Conservation (phyloP, 345 rosid genomes). For the Eucalyptus marginata region DNA sequence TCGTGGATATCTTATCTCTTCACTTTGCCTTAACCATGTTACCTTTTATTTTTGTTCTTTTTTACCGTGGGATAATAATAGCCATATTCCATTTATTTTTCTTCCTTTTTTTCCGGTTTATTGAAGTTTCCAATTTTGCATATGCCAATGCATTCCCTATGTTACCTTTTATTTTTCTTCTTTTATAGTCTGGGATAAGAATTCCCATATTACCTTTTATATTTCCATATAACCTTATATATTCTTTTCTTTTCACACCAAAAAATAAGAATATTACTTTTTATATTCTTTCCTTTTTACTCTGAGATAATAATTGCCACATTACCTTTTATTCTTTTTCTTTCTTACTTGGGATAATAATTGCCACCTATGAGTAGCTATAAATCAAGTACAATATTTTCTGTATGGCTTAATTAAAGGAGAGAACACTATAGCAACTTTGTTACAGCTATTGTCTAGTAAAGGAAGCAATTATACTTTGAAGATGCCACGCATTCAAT, state of each 20-base stretch:
- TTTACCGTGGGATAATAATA: too few species aligned
- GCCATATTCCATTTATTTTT: neutral
- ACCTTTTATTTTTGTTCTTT: neutral
- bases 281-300: neutral
- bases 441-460: too few species aligned
- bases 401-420: neutral
- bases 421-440: neutral
- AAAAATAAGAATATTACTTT: too few species aligned
- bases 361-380: neutral
- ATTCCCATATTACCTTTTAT: neutral
- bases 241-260: neutral
- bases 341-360: neutral
- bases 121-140: too few species aligned
- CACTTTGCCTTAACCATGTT: neutral
- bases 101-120: too few species aligned
- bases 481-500: too few species aligned
- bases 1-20: neutral
- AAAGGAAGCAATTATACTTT: too few species aligned
- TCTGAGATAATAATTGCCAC: neutral
- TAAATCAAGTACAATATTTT: neutral
- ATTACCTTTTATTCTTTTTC: neutral
- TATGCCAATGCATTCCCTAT: neutral
- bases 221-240: neutral
- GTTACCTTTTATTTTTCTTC: neutral
- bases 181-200: neutral